Evolutionary conservation across 495 filamentous ascomycete species (phyloP).

Genomic region (Schizothecium vesticola): DNA sequence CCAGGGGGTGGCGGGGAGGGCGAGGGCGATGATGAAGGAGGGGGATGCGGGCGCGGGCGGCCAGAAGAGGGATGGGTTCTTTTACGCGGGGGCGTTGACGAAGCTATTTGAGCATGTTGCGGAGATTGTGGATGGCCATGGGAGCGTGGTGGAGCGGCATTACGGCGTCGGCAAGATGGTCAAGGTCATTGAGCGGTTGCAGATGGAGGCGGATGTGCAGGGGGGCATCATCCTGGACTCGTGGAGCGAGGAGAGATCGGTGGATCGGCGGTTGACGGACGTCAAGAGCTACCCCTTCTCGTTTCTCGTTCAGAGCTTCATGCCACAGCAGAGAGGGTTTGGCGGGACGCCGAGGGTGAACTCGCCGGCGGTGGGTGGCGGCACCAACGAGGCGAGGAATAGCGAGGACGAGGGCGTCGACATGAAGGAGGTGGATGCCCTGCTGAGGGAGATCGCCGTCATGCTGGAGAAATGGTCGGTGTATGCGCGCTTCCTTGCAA

Average conservation of each 20-base stretch:
- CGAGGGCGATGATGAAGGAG: conserved; percentile 71
- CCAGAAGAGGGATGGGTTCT: conserved; percentile 62
- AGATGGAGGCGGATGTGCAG: conserved; percentile 92
- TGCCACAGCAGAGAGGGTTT: conserved; percentile 58
- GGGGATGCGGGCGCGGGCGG: conserved; percentile 41
- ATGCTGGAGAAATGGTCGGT: conserved; percentile 94
- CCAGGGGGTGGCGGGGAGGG: conserved; percentile 78
- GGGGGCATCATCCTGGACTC: conserved; percentile 96
- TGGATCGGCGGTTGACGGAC: conserved; percentile 84
- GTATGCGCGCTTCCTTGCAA: conserved; percentile 82
- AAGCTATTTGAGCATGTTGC: conserved; percentile 96
- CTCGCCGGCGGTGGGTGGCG: conserved; percentile 62
- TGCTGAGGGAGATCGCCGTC: conserved; percentile 77
- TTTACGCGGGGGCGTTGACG: conserved; percentile 87
- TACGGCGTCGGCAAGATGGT: conserved; percentile 90
- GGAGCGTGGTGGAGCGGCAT: conserved; percentile 82
- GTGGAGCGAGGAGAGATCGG: conserved; percentile 81
- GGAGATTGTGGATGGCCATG: conserved; percentile 88
- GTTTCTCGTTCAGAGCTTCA: conserved; percentile 90
- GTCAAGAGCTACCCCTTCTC: conserved; percentile 96
- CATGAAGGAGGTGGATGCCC: conserved; percentile 86
- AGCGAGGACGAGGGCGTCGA: conserved; percentile 88
- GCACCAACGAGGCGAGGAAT: conserved; percentile 41
- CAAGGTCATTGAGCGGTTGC: conserved; percentile 89
- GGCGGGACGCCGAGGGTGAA: conserved; percentile 46